phyloP scores from a whole-genome alignment of 352 stramenopile genomes.

The Pythium periplocum region DNA sequence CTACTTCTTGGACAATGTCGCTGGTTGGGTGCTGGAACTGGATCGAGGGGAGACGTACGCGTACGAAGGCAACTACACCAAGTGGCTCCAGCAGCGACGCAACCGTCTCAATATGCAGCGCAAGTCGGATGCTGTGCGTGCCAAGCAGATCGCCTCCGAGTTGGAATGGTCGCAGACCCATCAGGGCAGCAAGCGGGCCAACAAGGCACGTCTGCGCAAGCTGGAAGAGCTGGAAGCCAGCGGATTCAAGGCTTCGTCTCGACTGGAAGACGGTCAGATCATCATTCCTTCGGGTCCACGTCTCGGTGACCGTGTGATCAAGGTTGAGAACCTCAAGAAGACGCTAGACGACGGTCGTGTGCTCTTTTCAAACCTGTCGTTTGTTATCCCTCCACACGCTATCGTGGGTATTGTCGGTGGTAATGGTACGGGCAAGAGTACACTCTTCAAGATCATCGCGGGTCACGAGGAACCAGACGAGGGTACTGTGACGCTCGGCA shows the following conservation, averaged over 20 bases:
- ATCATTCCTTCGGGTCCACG: constrained; percentile 90
- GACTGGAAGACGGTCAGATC: constrained; percentile 83
- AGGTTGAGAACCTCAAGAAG: constrained; percentile 71
- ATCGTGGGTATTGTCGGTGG: constrained; percentile 97
- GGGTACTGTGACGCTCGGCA: constrained; percentile 65
- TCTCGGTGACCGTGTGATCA: constrained; percentile 91
- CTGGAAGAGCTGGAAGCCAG: constrained; percentile 89
- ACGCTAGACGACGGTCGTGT: constrained; percentile 64
- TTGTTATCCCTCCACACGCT: constrained; percentile 93
- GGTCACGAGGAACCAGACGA: constrained; percentile 86
- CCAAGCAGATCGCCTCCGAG: constrained; percentile 91
- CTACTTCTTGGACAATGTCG: constrained; percentile 98
- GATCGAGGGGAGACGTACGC: constrained; percentile 95
- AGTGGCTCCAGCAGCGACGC: constrained; percentile 93
- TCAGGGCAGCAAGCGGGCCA: constrained; percentile 77
- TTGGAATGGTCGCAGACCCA: constrained; percentile 93
- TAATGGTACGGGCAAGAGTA: constrained; percentile 97
- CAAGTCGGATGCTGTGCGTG: constrained; percentile 85
- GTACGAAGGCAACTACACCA: constrained; percentile 98
- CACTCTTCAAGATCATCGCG: constrained; percentile 95
- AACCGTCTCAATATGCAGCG: constrained; percentile 94
- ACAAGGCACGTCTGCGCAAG: constrained; percentile 91
- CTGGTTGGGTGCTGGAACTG: constrained; percentile 97
- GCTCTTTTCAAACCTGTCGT: constrained; percentile 93
- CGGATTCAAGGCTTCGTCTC: constrained; percentile 41